phyloP scores from a whole-genome alignment of 2,329 filamentous ascomycete species.

The Aspergillus thermomutatus region DNA sequence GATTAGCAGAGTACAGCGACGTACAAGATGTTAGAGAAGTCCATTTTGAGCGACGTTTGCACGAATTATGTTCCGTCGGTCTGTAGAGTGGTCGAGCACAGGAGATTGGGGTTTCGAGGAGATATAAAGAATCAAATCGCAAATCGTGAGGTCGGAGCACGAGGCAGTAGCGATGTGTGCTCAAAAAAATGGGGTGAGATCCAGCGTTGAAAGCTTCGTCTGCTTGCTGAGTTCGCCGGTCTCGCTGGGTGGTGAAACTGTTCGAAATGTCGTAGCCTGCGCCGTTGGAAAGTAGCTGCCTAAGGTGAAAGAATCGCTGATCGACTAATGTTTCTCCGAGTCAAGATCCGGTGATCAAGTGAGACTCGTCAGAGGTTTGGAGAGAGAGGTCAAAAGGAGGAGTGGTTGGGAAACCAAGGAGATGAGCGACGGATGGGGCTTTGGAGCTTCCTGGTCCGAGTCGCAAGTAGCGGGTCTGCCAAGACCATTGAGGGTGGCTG shows the following conservation, averaged over 20 bases:
- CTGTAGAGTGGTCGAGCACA: background rate
- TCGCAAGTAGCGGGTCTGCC: conserved; percentile 36
- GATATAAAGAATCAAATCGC: background rate
- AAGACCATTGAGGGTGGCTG: conserved; percentile 22
- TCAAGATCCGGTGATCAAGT: background rate
- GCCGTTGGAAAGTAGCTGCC: background rate
- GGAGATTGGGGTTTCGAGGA: background rate
- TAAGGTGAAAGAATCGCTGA: background rate
- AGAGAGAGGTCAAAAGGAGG: conserved; percentile 7
- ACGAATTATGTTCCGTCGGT: background rate
- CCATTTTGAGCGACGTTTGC: conserved; percentile 57
- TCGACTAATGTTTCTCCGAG: background rate
- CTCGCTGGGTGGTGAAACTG: background rate
- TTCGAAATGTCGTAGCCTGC: conserved; percentile 9
- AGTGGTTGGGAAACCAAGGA: conserved; percentile 16
- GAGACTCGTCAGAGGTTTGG: background rate
- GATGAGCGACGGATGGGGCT: conserved; percentile 11
- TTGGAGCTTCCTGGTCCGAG: conserved; percentile 17
- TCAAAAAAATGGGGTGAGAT: background rate
- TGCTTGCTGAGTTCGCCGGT: background rate
- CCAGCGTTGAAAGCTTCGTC: background rate
- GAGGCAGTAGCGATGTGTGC: background rate
- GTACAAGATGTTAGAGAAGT: conserved; percentile 90
- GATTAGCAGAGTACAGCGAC: conserved; percentile 36
- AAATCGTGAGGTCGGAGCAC: background rate